Conservation (phyloP, 176 grass and related monocot species). For the Phoenix roebelenii region DNA sequence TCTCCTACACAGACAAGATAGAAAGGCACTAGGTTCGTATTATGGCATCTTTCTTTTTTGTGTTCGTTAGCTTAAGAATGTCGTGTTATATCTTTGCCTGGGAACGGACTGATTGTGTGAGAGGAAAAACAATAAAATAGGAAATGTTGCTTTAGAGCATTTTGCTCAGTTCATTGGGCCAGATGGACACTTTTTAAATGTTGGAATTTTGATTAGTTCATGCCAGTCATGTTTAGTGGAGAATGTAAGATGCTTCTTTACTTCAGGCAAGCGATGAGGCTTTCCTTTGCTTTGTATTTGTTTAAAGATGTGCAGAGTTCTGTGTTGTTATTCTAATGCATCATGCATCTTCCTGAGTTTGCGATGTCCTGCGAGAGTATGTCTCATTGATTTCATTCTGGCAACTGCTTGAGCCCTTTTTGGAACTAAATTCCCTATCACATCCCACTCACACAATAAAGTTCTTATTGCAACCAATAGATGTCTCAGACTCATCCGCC, state of each 20-base stretch:
- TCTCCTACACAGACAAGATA: conserved; percentile 82
- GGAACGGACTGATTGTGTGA: conserved; percentile 43
- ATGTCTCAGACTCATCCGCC: no score
- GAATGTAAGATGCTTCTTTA: conserved; percentile 21
- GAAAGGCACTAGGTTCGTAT: conserved; percentile 19
- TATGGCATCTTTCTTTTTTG: conserved; percentile 24
- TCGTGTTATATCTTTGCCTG: conserved; percentile 30
- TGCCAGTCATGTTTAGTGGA: conserved; percentile 22
- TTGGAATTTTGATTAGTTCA: conserved; percentile 28
- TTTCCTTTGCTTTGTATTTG: conserved; percentile 12
- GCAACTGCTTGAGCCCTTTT: no score
- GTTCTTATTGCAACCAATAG: no score
- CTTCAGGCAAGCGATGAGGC: conserved; percentile 21
- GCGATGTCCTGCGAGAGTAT: no score
- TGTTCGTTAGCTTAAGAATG: conserved; percentile 17
- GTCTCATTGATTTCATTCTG: no score
- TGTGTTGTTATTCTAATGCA: not conserved
- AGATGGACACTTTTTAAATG: conserved; percentile 32
- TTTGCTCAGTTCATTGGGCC: conserved; percentile 20
- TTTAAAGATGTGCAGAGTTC: conserved; percentile 13
- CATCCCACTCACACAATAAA: no score
- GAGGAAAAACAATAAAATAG: conserved; percentile 51
- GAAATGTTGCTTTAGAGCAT: conserved; percentile 41
- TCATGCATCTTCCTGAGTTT: not conserved
- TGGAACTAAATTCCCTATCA: no score